Evolutionary conservation across 129 eudicot genomes (phyloP).

Genomic region (Lonicera japonica): DNA sequence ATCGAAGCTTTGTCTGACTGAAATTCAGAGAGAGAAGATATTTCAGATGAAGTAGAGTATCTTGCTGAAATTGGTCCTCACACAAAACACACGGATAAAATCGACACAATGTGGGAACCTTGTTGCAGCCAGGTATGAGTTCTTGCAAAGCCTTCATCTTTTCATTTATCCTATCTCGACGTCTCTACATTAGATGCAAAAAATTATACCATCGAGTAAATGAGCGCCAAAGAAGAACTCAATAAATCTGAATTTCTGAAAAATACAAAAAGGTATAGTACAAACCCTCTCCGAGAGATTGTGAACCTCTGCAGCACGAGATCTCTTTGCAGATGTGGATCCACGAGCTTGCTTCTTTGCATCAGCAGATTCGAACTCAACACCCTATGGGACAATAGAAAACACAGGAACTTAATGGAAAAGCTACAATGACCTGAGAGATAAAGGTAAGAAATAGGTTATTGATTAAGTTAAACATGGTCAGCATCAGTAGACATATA

Average conservation of each 20-base stretch:
- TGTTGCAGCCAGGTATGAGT: constrained; percentile 85
- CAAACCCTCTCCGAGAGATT: constrained; percentile 90
- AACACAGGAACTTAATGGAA: constrained; percentile 3
- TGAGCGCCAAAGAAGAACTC: background rate
- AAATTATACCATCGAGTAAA: background rate
- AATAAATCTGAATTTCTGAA: background rate
- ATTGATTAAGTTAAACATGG: too few relatives aligned
- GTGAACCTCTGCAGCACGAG: constrained; percentile 99
- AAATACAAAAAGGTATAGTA: background rate
- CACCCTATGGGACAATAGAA: constrained; percentile 35
- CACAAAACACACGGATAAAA: background rate
- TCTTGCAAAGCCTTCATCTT: constrained; percentile 83
- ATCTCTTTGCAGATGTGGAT: constrained; percentile 62
- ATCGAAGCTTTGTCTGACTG: constrained; percentile 91
- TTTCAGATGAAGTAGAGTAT: constrained; percentile 4
- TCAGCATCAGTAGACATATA: too few relatives aligned
- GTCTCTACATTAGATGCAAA: constrained; percentile 46
- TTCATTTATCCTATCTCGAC: constrained; percentile 84
- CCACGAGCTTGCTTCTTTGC: constrained; percentile 56
- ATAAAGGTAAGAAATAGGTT: background rate
- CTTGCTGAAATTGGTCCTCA: background rate
- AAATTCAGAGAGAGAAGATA: background rate
- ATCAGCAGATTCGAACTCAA: constrained; percentile 46
- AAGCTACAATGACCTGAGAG: background rate
- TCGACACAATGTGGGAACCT: constrained; percentile 31